Evolutionary conservation across 257 asterid genomes (phyloP), one percentile per base, ranked within the genome.

Genomic region (Striga asiatica): DNA sequence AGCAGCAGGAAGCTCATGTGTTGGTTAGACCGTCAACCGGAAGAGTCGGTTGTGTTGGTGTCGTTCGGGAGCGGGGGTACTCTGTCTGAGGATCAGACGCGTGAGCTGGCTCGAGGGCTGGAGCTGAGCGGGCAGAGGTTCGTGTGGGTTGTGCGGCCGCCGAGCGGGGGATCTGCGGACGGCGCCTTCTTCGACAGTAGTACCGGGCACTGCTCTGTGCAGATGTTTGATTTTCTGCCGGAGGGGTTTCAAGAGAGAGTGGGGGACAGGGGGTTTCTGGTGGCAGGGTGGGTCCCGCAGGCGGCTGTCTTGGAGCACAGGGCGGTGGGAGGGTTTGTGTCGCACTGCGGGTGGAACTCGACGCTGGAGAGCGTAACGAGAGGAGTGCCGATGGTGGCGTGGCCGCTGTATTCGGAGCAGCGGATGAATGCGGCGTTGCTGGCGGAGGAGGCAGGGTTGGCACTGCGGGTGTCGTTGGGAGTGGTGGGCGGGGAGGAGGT

Each of bases 281-380:
- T 75, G 0, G 61, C 70, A 0, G 13, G 3, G 11, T 87, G 96
- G 96, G 81, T 62, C 1, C 50, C 18, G 0, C 96, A 87, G n/a
- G 69, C 47, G 1, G 71, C 61, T 28, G 71, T 87, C 1, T 57
- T 83, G 10, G 50, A 46, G 20, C 94, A 83, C n/a, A 76, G 71
- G 0, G 72, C 87, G 0, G 27, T 79, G 0, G 93, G 93, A 0
- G 94, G 96, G 2, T 87, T 87, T 38, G 2, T 87, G 38, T 53
- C 85, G 0, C 96, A 83, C 14, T 79, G 85, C 5, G 94, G 93
- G 0, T 84, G 95, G 96, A 84, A 76, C 23, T 84, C 93, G 3
- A 49, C 48, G 0, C 9, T 88, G 1, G 96, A 84, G 25, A 74
- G 93, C 49, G 62, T 84, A 0, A 60, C 43, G 0, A 75, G 65